Evolutionary conservation across 305 asterid genomes (phyloP).

Genomic region (Fraxinus albicans): DNA sequence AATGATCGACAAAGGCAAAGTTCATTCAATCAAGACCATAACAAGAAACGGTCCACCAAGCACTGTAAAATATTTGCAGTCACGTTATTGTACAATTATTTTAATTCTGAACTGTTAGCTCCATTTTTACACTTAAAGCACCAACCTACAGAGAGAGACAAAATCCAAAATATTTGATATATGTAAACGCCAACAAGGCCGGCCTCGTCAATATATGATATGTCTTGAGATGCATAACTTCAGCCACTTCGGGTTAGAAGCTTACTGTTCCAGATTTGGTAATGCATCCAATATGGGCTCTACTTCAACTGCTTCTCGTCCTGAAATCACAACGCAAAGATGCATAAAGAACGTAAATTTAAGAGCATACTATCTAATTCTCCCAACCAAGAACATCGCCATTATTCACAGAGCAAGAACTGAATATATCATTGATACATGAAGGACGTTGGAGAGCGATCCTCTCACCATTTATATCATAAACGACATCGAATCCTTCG

Average conservation of each 20-base stretch:
- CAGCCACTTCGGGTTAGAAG: background rate
- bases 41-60: background rate
- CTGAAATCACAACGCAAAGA: constrained; percentile 39
- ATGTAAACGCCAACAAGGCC: no score
- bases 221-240: background rate
- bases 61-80: no score
- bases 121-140: background rate
- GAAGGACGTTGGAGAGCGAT: background rate
- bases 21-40: background rate
- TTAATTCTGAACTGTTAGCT: background rate
- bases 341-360: background rate
- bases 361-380: background rate
- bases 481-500: constrained; percentile 87
- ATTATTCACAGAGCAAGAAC: background rate
- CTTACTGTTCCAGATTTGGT: constrained; percentile 95
- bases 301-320: constrained; percentile 94
- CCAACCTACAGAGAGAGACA: background rate
- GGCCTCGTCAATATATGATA: no score
- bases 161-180: background rate
- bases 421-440: background rate
- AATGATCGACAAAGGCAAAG: background rate
- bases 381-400: background rate
- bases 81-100: background rate
- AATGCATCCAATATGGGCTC: constrained; percentile 87
- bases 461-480: constrained; percentile 83